These are phyloP conservation scores for Diplotaxis tenuifolia DNA, from an alignment of 345 rosid species.

Conservation along the genomic window DNA sequence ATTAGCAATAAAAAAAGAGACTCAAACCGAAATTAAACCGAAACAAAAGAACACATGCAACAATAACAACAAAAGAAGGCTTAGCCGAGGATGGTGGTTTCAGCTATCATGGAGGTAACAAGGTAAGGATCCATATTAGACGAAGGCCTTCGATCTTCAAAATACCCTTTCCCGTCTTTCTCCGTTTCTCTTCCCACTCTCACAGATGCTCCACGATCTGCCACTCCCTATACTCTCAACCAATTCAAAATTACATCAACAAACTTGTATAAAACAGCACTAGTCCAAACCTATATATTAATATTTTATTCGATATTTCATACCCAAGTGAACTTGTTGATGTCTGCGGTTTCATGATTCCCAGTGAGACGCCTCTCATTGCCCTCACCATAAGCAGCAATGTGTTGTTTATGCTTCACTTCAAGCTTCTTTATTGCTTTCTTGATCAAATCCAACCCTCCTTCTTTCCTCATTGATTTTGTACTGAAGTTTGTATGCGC, in stretches of 20 bases:
- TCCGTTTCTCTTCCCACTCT: constrained; percentile 76
- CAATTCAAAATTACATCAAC: background rate
- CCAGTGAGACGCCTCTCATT: constrained; percentile 94
- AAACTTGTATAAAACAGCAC: background rate
- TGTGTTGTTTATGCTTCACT: constrained; percentile 80
- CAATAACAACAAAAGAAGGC: background rate
- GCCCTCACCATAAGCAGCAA: constrained; percentile 94
- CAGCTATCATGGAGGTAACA: constrained; percentile 59
- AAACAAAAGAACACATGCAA: background rate
- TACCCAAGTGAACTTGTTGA: constrained; percentile 87
- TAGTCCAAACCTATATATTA: background rate
- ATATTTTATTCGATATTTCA: background rate
- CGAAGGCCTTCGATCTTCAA: constrained; percentile 80
- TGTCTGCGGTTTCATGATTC: constrained; percentile 89
- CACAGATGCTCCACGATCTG: constrained; percentile 68
- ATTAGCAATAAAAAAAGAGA: background rate
- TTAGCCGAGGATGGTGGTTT: constrained; percentile 31
- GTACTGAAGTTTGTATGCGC: constrained; percentile 97
- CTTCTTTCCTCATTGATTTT: constrained; percentile 89
- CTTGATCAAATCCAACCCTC: constrained; percentile 81
- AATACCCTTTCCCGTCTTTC: constrained; percentile 74
- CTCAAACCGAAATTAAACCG: background rate
- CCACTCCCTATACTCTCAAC: constrained; percentile 60
- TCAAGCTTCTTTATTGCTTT: constrained; percentile 82
- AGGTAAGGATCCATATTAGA: constrained; percentile 84